Evolutionary conservation across 2,329 filamentous ascomycete genomes (phyloP), one percentile per base, ranked within the genome.

Genomic region (Xylariaceae sp.): DNA sequence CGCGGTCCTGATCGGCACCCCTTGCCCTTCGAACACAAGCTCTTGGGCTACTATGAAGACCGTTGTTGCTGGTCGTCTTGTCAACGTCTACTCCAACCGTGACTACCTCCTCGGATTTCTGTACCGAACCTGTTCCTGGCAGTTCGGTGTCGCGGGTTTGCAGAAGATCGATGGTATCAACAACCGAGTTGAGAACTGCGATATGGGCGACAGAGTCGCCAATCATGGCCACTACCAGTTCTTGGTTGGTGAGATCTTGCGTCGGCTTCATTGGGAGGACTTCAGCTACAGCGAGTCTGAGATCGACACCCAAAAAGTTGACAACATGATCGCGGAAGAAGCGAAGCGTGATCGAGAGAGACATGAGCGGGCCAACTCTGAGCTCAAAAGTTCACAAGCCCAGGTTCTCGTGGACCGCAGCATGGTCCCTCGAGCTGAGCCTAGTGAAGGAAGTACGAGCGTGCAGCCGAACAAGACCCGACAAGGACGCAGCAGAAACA

Each of bases 31-130:
- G 1, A 77, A 85, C 17, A 75, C 74, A 2, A 72, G 75, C 7
- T 81, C 87, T 39, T 96, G 91, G 90, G 73, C 85, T 19, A 74
- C 80, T 4, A 76, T 95, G 57, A 82, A 87, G 48, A 84, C 80
- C 44, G 86, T 91, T 2, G 88, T 95, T 3, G 76, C 81, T 31
- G 89, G 90, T 0, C 80, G 89, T 17, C 72, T 96, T n/a, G 76
- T 96, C 57, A 97, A 96, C 53, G 89, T 93, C 3, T 96, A 84
- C 61, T 94, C 87, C 1, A 81, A 85, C 38, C 87, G 88, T 35
- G 91, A 97, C 62, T 89, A 88, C 51, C 81, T 96, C 18, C 80
- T 97, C 2, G 89, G 82, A 1, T 95, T 96, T 60, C 71, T 96
- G 30, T 95, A 91, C 61, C 83, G 91, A 38, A 87, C 81, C 3